These are phyloP conservation scores for Thalassiosira livingstoniorum DNA, from an alignment of 352 stramenopile species.

Conservation along the genomic window DNA sequence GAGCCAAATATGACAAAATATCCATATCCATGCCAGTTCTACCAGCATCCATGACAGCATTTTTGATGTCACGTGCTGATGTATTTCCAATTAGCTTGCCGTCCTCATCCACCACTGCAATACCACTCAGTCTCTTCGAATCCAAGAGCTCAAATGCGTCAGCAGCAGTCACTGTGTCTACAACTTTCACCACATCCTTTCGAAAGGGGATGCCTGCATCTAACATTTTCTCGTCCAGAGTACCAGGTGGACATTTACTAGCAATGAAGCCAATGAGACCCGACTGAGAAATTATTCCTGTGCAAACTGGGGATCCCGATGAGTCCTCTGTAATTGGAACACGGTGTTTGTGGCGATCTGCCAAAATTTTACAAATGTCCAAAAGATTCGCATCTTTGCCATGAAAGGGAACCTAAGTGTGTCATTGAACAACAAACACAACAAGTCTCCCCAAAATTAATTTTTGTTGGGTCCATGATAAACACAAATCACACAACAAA, in stretches of 20 bases:
- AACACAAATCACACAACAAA: too few species aligned
- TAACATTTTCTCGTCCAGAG: constrained; percentile 56
- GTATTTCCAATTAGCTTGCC: constrained; percentile 63
- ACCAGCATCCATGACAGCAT: constrained; percentile 58
- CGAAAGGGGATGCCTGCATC: constrained; percentile 51
- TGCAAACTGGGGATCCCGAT: constrained; percentile 34
- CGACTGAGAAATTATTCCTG: constrained; percentile 58
- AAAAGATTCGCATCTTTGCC: constrained; percentile 40
- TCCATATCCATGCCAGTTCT: constrained; percentile 55
- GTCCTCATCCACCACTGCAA: constrained; percentile 68
- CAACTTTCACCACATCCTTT: constrained; percentile 54
- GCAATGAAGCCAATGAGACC: constrained; percentile 56
- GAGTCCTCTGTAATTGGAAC: constrained; percentile 46
- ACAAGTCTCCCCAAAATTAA: too few species aligned
- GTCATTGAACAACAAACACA: too few species aligned
- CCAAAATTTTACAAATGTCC: constrained; percentile 58
- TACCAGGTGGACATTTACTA: constrained; percentile 42
- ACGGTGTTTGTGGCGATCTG: constrained; percentile 43
- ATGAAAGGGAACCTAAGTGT: too few species aligned
- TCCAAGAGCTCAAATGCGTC: constrained; percentile 67
- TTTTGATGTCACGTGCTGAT: constrained; percentile 63
- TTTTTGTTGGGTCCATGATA: too few species aligned
- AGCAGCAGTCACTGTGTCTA: constrained; percentile 38
- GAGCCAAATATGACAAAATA: constrained; percentile 63
- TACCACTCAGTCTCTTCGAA: constrained; percentile 53